These are phyloP conservation scores for Castanea sativa DNA, from an alignment of 306 rosid genomes.

Conservation along the genomic window DNA sequence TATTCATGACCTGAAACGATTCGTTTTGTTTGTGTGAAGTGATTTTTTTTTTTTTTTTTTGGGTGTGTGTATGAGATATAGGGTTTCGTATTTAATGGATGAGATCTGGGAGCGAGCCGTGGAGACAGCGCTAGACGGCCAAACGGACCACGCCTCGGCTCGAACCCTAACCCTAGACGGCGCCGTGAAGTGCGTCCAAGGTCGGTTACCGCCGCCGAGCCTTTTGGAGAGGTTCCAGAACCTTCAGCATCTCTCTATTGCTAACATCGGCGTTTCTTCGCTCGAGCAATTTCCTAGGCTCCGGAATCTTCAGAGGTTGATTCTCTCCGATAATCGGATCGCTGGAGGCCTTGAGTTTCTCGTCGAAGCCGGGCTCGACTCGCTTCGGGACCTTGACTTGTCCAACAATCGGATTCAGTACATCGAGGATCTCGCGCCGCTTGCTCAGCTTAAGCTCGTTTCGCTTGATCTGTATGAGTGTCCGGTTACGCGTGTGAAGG, in stretches of 20 bases:
- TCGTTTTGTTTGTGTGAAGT: constrained; percentile 1
- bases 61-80: constrained; percentile 51
- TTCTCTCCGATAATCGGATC: constrained; percentile 82
- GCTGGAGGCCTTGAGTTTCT: constrained; percentile 78
- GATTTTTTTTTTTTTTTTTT: background rate
- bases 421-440: constrained; percentile 83
- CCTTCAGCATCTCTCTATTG: constrained; percentile 87
- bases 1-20: background rate
- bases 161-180: constrained; percentile 82
- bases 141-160: constrained; percentile 63
- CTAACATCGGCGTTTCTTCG: constrained; percentile 82
- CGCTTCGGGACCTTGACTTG: constrained; percentile 77
- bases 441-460: constrained; percentile 77
- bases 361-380: constrained; percentile 77
- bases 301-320: constrained; percentile 61
- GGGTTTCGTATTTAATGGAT: constrained; percentile 69
- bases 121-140: constrained; percentile 86
- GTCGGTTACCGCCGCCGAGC: constrained; percentile 78
- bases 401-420: constrained; percentile 85
- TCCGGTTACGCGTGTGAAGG: constrained; percentile 84
- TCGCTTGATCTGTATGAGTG: constrained; percentile 94
- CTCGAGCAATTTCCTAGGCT: constrained; percentile 90
- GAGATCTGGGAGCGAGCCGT: constrained; percentile 98
- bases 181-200: constrained; percentile 85
- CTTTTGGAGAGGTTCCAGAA: constrained; percentile 75